phyloP scores from a whole-genome alignment of 441 rosid genomes.

The Arabidopsis hybrid region DNA sequence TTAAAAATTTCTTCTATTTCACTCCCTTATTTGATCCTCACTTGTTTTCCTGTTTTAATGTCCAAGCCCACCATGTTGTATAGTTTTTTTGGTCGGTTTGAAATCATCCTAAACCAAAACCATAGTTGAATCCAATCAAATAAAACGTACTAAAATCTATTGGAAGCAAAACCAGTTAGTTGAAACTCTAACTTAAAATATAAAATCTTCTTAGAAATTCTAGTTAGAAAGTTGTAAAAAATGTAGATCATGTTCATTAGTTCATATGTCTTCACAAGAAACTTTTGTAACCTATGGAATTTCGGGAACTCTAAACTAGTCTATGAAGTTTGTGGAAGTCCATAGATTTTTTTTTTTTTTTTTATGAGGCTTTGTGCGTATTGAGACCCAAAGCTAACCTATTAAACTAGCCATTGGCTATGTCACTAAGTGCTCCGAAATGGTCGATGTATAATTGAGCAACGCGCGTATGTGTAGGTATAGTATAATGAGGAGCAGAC shows the following conservation, averaged over 20 bases:
- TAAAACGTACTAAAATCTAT: not conserved
- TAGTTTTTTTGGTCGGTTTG: not conserved
- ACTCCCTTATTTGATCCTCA: not conserved
- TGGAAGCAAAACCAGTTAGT: not conserved
- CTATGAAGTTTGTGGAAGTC: no score
- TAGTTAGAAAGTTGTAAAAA: not conserved
- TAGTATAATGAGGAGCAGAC: conserved; percentile 25
- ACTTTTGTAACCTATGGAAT: not conserved
- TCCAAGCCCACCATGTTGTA: not conserved
- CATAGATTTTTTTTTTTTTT: no score
- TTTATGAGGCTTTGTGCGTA: conserved; percentile 6
- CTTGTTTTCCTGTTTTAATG: conserved; percentile 1
- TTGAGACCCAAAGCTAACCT: conserved; percentile 12
- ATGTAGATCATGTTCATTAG: not conserved
- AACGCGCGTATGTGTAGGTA: conserved; percentile 9
- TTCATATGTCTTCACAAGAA: not conserved
- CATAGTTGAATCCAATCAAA: not conserved
- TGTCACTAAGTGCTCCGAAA: conserved; percentile 7
- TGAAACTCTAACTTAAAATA: not conserved
- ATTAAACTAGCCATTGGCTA: conserved; percentile 19
- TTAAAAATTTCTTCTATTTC: not conserved
- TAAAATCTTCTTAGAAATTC: not conserved
- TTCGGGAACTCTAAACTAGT: not conserved
- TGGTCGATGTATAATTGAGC: conserved; percentile 33
- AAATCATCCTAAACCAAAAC: not conserved